phyloP scores from a whole-genome alignment of 306 rosid genomes.

The Corylus heterophylla region DNA sequence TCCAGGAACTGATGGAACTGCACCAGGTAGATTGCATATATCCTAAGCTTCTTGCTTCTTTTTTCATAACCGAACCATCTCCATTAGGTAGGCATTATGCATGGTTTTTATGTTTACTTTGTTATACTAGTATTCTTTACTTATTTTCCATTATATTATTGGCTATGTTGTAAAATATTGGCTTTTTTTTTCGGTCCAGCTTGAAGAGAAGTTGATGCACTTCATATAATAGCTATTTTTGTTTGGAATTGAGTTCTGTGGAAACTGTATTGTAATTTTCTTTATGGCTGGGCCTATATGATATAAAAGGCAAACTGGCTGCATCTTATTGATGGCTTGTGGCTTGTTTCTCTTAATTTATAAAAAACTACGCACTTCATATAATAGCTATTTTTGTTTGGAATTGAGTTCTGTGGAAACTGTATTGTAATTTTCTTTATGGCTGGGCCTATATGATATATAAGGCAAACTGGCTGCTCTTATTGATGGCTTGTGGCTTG shows the following conservation, averaged over 20 bases:
- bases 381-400: neutral
- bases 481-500: neutral
- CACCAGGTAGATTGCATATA: constrained; percentile 72
- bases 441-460: neutral
- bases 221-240: neutral
- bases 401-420: neutral
- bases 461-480: neutral
- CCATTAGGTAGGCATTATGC: neutral
- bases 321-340: neutral
- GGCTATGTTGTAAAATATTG: neutral
- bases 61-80: neutral
- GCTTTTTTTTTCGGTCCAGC: neutral
- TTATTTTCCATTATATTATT: neutral
- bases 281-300: neutral
- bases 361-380: neutral
- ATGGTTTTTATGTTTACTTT: neutral
- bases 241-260: neutral
- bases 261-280: neutral
- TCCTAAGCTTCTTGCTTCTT: neutral
- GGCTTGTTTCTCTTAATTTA: neutral
- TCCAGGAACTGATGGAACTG: constrained; percentile 99
- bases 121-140: neutral
- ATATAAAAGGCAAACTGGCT: neutral
- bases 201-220: neutral
- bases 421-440: neutral